Evolutionary conservation across 139 green algal species (phyloP), one percentile per base, ranked within the genome.

Genomic region (Chlorella vulgaris): DNA sequence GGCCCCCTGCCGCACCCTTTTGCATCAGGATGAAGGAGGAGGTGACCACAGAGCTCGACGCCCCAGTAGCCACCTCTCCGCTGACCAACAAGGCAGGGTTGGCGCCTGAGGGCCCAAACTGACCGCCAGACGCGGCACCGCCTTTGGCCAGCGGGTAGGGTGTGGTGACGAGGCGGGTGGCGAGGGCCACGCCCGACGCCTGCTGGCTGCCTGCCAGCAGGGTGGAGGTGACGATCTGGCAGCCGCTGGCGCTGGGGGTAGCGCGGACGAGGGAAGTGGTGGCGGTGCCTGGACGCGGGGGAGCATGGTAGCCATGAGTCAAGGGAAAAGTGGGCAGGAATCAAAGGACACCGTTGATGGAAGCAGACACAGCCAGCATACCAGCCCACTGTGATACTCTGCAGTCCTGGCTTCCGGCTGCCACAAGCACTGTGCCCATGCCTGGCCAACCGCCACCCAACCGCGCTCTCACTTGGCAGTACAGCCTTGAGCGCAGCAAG

Each of bases 391-490:
- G n/a, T n/a, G n/a, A n/a, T n/a, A n/a, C n/a, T n/a, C n/a, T n/a
- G n/a, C n/a, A n/a, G n/a, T n/a, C n/a, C n/a, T n/a, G n/a, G n/a
- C n/a, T n/a, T n/a, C n/a, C n/a, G n/a, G n/a, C n/a, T n/a, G n/a
- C n/a, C n/a, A n/a, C n/a, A n/a, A 24, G 47, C 47, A 58, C 47
- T 58, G 47, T 58, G 47, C 10, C 10, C 47, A 58, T 15, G 10
- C 47, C 13, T 58, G n/a, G 47, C 47, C 47, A 58, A 58, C 10
- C 13, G 47, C 15, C 47, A 15, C 15, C 47, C 47, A 58, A 58
- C n/a, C n/a, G n/a, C n/a, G n/a, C 47, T 55, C 73, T 79, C 35
- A 79, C 73, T 53, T 36, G 73, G 73, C 35, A 79, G 53, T 35
- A 38, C 28, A 35, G 73, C 36, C 26, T 42, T 42, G 1, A 79